phyloP scores from a whole-genome alignment of 2,329 filamentous ascomycete species.

The Colletotrichum filicis region DNA sequence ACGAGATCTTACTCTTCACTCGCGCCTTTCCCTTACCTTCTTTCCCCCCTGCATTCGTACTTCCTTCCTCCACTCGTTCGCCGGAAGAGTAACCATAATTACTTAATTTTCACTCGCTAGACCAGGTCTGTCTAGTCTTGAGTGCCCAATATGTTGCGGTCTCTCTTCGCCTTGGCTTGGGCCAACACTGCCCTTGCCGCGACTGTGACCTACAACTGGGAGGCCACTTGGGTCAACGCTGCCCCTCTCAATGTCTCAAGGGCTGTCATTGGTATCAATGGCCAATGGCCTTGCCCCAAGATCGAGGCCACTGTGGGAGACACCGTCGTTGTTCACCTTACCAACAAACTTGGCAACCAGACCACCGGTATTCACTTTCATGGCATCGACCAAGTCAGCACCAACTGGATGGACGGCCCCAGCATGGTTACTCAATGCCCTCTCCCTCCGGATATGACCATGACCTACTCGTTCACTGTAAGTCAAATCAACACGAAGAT shows the following conservation, averaged over 20 bases:
- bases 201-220: conserved; percentile 51
- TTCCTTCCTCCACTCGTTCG: conserved; percentile 27
- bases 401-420: conserved; percentile 69
- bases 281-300: conserved; percentile 68
- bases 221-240: conserved; percentile 52
- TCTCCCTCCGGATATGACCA: conserved; percentile 60
- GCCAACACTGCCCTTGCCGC: conserved; percentile 41
- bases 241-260: conserved; percentile 50
- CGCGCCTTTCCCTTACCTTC: neutral
- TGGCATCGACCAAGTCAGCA: conserved; percentile 65
- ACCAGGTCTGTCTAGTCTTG: conserved; percentile 5
- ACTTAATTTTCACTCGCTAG: neutral
- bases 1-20: neutral
- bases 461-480: conserved; percentile 64
- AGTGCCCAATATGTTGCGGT: conserved; percentile 18
- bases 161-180: conserved; percentile 34
- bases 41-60: neutral
- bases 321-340: conserved; percentile 58
- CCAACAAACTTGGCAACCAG: conserved; percentile 64
- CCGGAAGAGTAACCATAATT: conserved; percentile 15
- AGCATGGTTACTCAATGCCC: conserved; percentile 64
- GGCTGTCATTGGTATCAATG: conserved; percentile 65
- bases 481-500: conserved; percentile 30
- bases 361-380: conserved; percentile 67
- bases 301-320: conserved; percentile 64